Percentiles rank a stretch among this genome's conserved stretches.
These are phyloP conservation scores for Fusarium proliferatum DNA, from an alignment of 2,329 filamentous ascomycete species.

Conservation along the genomic window DNA sequence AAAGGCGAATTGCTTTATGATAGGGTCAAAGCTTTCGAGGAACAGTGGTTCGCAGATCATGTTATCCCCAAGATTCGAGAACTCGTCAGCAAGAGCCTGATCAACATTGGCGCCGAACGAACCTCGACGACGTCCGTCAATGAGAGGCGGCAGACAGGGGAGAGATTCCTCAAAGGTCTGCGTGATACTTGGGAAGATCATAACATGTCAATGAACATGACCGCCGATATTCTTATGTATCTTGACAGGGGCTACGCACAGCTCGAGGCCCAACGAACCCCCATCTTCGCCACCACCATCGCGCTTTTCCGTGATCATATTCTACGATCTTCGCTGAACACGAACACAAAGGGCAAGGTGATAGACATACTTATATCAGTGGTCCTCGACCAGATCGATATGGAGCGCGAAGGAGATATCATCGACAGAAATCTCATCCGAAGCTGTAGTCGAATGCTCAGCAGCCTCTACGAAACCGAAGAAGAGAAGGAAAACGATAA, in stretches of 20 bases:
- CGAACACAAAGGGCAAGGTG: slow-evolving; percentile 63
- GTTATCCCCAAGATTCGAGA: slow-evolving; percentile 77
- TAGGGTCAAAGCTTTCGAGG: slow-evolving; percentile 82
- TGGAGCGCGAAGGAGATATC: slow-evolving; percentile 90
- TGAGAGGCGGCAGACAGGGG: slow-evolving; percentile 82
- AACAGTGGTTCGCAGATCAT: slow-evolving; percentile 79
- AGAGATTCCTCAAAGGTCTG: slow-evolving; percentile 82
- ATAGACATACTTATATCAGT: slow-evolving; percentile 82
- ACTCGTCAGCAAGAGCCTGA: slow-evolving; percentile 76
- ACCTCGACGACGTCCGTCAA: slow-evolving; percentile 72
- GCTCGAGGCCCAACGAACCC: slow-evolving; percentile 72
- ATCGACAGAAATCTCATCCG: slow-evolving; percentile 87
- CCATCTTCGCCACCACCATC: slow-evolving; percentile 87
- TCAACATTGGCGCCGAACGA: slow-evolving; percentile 68
- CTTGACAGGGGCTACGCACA: slow-evolving; percentile 88
- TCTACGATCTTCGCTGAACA: slow-evolving; percentile 68
- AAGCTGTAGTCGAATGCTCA: slow-evolving; percentile 89
- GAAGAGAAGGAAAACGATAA: slow-evolving; percentile 82
- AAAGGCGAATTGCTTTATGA: slow-evolving; percentile 85
- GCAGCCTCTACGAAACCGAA: slow-evolving; percentile 84
- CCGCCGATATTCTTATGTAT: slow-evolving; percentile 96
- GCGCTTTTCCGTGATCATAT: slow-evolving; percentile 89
- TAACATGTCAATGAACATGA: slow-evolving; percentile 94
- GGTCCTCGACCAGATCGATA: slow-evolving; percentile 88
- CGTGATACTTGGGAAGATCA: slow-evolving; percentile 89